Evolutionary conservation across 306 rosid species (phyloP).

Genomic region (Dryas drummondii): DNA sequence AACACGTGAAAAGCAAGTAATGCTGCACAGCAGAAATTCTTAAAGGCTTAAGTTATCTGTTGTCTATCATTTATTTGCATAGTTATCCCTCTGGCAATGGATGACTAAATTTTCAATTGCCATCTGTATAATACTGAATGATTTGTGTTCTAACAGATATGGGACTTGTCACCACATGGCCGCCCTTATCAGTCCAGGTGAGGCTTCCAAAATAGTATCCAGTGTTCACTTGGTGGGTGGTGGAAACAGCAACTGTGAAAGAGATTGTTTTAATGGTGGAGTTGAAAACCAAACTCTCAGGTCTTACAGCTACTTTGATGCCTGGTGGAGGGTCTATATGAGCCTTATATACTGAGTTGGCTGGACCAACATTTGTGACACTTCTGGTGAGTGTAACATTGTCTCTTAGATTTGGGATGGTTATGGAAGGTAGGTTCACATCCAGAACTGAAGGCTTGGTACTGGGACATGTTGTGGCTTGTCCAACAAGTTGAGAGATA

Average conservation of each 20-base stretch:
- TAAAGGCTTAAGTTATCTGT: too few relatives aligned
- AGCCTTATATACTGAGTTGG: conserved; percentile 30
- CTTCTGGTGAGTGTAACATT: conserved; percentile 37
- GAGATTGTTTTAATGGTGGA: conserved; percentile 27
- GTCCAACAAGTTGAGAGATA: conserved; percentile 23
- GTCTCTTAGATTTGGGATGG: conserved; percentile 33
- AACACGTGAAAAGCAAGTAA: too few relatives aligned
- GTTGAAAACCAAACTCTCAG: conserved; percentile 36
- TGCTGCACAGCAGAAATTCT: too few relatives aligned
- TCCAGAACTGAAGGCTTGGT: conserved; percentile 25
- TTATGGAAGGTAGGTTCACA: conserved; percentile 43
- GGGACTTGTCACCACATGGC: conserved; percentile 44
- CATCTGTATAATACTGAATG: conserved; percentile 5
- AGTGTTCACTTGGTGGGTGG: conserved; percentile 25
- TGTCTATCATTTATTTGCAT: neutral
- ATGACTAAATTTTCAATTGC: neutral
- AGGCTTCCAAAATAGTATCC: conserved; percentile 44
- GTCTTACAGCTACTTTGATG: conserved; percentile 28
- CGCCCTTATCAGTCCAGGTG: conserved; percentile 41
- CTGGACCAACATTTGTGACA: conserved; percentile 41
- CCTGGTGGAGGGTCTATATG: conserved; percentile 37
- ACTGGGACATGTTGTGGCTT: conserved; percentile 29
- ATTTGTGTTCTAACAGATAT: conserved; percentile 42
- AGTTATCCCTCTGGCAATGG: neutral
- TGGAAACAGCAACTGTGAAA: conserved; percentile 35